Evolutionary conservation across 306 rosid genomes (phyloP), one percentile per base, ranked within the genome.

Genomic region (Ziziphus jujuba): DNA sequence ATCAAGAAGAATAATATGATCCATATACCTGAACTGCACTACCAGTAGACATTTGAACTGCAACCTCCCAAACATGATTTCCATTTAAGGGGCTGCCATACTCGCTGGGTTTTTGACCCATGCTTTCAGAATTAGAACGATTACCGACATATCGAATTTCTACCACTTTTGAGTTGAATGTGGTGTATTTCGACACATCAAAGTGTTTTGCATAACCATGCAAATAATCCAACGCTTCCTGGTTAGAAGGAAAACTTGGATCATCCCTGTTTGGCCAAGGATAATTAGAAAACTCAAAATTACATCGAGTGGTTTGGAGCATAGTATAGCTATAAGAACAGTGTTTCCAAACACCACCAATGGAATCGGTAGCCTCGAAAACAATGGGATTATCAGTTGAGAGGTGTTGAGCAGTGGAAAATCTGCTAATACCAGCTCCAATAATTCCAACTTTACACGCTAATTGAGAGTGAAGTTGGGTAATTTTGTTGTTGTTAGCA

Each of bases 331-430:
- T 22, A 53, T 65, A 88, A 28, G 87, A 69, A 47, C 95, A 85
- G 53, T 88, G 95, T 24, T 70, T 88, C 95, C 95, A 85, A 58
- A 88, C 91, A 7, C 95, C 95, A 1, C 95, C 95, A 5, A 88
- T 79, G 0, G 74, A 81, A 65, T 69, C 78, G 6, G 74, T 74
- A 35, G 91, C 84, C 71, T 88, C 91, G 45, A 88, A 88, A 1
- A 88, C 85, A 3, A 82, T 6, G 0, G 91, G 95, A 25, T 20
- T 65, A 54, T 83, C 72, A 25, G 72, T 58, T 0, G 78, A 61
- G 7, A 88, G 72, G 38, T 88, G 95, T 62, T 85, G 85, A 0
- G 95, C 89, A 0, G 95, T 87, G 5, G 90, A 88, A 2, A 88
- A 72, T 2, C 95, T 89, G 53, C 95, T 88, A 38, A 88, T 78